Percentiles rank a stretch among this genome's conserved stretches.
Evolutionary conservation across 1,139 yeast genomes (phyloP).

Genomic region (Eremothecium coryli): DNA sequence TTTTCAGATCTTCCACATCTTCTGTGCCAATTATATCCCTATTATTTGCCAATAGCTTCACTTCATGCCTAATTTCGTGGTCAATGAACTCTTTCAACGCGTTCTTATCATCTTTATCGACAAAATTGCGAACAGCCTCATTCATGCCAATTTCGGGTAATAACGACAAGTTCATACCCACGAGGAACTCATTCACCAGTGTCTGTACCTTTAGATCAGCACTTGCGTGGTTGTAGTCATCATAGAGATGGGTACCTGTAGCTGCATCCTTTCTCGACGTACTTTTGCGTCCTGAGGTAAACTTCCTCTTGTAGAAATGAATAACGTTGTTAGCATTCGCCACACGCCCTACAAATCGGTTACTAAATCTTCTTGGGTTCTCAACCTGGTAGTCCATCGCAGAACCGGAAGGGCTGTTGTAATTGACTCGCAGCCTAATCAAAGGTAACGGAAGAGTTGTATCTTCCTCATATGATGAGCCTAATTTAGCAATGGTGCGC

Average conservation of each 20-base stretch:
- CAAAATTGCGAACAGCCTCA: conserved; percentile 60
- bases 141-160: conserved; percentile 73
- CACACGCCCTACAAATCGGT: conserved; percentile 79
- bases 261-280: conserved; percentile 24
- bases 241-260: conserved; percentile 19
- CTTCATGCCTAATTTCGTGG: conserved; percentile 53
- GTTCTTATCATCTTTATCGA: conserved; percentile 74
- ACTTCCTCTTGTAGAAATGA: conserved; percentile 46
- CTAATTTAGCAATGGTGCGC: conserved; percentile 37
- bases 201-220: conserved; percentile 47
- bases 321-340: conserved; percentile 86
- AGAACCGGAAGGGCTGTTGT: conserved; percentile 43
- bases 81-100: conserved; percentile 64
- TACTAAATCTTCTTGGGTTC: conserved; percentile 81
- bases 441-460: conserved; percentile 56
- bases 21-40: conserved; percentile 33
- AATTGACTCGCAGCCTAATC: conserved; percentile 74
- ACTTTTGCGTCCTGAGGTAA: conserved; percentile 5
- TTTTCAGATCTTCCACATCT: conserved; percentile 28
- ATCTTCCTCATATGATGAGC: conserved; percentile 22
- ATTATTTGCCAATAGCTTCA: conserved; percentile 43
- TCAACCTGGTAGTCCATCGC: conserved; percentile 70
- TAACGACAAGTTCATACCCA: conserved; percentile 54
- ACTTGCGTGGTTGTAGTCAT: conserved; percentile 12
- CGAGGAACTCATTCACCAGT: conserved; percentile 51